Base-by-base conservation (phyloP, 805 yeast genomes). In the Cyberlindnera euphorbiiphila region DNA sequence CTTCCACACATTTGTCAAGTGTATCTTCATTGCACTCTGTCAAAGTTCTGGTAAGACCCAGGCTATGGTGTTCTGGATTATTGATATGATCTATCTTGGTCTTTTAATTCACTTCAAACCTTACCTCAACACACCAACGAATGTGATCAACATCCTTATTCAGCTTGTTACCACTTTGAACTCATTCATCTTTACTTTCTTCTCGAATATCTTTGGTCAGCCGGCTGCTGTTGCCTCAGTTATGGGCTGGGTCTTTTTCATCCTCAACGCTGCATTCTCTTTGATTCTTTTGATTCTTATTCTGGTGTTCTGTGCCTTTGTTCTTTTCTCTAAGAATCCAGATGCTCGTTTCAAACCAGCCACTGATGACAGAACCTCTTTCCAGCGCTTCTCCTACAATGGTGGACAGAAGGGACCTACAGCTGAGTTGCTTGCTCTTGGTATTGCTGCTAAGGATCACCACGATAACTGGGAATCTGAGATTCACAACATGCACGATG, bases 241-340 rank as follows among this genome's bases (percentile, higher is more conserved):
- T 39, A 85, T 89, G 95, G 97, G 94, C 1, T 83, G 95, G 78
- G 71, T 89, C 2, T 89, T 85, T 64, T 89, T 89, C 60, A 71
- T 89, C 39, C 60, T 89, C 59, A 89, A 89, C 59, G 96, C 96
- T 6, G 94, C 91, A 5, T 88, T 85, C 56, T 78, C 95, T 8
- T 69, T 85, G 47, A 69, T 86, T 36, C 66, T 89, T 50, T 71
- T 89, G 58, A 49, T 88, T 24, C 61, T 81, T 65, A 81, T 85
- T 51, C 69, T 88, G 42, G 78, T 78, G 3, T 79, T 83, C 49
- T 72, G 81, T 39, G 58, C 63, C n/a, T 63, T 78, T 51, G 78
- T 85, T 8, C 44, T 84, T 1, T 68, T 80, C 49, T 79, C 89
- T 23, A 85, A 82, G 66, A 86, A 86, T 58, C 96, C 96, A 19